Evolutionary conservation across 2,329 filamentous ascomycete genomes (phyloP), one percentile per base, ranked within the genome.

Genomic region (Epichloe gansuensis): DNA sequence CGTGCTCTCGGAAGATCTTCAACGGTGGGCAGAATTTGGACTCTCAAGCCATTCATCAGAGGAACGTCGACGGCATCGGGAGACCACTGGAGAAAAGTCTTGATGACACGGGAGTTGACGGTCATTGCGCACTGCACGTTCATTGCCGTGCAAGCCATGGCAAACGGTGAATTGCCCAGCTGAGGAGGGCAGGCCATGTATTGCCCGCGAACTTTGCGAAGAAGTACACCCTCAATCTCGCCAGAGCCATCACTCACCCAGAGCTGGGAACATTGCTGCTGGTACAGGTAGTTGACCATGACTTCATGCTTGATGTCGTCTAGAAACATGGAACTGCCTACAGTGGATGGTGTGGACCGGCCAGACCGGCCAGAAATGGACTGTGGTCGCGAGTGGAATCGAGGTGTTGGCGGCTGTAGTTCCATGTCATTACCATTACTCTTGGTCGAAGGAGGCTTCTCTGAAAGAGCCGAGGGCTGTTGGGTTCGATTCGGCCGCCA

Each of bases 121-220:
- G 86, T 91, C 83, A 91, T 88, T 49, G 85, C 84, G 61, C 81
- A 86, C 81, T 83, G 82, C 48, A 88, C 77, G 61, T 90, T 89
- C 58, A 90, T 75, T n/a, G 79, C 75, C 8, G 77, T 72, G 62
- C 82, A 85, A 6, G 83, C 82, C 52, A 73, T 65, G 13, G 82
- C 83, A 57, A 91, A 82, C 0, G 75, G 64, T 2, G 85, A 86
- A 54, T 74, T 73, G 34, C 74, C 74, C 52, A 90, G 67, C 56
- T 81, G 74, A 46, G 82, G 77, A 42, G 86, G 86, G 63, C 84
- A 89, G 2, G 84, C 80, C 72, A 88, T 81, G 67, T 89, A 91
- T 54, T 81, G 75, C 21, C 82, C 83, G 56, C 77, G 77, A 17
- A 75, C 65, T 62, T 87, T 88, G 57, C 85, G 78, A 47, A 91